These are phyloP conservation scores for Candida anglica DNA, from an alignment of 805 yeast species.

Conservation along the genomic window DNA sequence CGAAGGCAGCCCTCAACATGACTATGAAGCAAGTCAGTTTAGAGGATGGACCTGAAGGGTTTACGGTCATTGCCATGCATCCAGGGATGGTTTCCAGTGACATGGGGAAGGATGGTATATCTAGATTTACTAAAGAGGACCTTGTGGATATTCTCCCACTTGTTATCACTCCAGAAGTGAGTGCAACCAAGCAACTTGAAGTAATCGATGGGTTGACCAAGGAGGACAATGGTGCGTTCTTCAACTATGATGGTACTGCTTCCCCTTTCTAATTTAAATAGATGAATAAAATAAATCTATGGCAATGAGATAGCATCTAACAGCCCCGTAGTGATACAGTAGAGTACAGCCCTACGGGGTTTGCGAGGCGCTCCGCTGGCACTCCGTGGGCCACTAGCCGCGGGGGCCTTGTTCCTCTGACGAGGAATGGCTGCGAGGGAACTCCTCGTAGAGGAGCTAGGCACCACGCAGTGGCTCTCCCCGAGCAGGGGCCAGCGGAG, in stretches of 20 bases:
- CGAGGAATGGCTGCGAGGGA: no score
- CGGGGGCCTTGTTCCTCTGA: no score
- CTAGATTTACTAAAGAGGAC: not conserved
- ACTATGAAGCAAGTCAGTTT: slow-evolving; percentile 17
- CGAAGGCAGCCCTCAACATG: slow-evolving; percentile 35
- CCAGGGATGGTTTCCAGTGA: slow-evolving; percentile 42
- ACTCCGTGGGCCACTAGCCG: no score
- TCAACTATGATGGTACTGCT: slow-evolving; percentile 16
- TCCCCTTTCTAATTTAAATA: no score
- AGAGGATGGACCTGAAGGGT: slow-evolving; percentile 20
- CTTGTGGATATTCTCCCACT: slow-evolving; percentile 1
- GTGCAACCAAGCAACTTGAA: slow-evolving; percentile 11
- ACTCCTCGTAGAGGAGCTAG: no score
- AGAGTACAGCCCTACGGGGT: no score
- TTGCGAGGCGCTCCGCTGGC: no score
- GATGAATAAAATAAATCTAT: no score
- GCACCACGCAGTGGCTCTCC: no score
- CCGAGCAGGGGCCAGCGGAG: no score
- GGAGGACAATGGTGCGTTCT: slow-evolving; percentile 22
- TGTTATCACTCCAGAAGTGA: slow-evolving; percentile 6
- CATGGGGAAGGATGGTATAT: slow-evolving; percentile 13
- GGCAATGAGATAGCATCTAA: no score
- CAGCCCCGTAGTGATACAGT: no score
- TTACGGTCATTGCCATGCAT: slow-evolving; percentile 25
- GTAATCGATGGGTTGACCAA: slow-evolving; percentile 13